Evolutionary conservation across 2,329 filamentous ascomycete species (phyloP).

Genomic region (Huntiella bhutanensis): DNA sequence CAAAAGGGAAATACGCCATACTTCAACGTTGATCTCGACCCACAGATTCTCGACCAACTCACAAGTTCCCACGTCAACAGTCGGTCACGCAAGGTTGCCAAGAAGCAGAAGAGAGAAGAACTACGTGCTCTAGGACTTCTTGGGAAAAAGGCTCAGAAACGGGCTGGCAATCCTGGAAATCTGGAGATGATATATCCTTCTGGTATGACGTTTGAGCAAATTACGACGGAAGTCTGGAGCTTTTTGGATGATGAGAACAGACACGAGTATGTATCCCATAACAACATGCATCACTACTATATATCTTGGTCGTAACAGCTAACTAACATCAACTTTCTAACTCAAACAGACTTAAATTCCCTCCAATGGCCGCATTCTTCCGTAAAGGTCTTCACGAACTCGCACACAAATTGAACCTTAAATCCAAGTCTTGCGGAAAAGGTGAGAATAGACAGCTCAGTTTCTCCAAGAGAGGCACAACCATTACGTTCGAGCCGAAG

Average conservation of each 20-base stretch:
- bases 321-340: conserved; percentile 8
- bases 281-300: background rate
- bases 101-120: conserved; percentile 51
- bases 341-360: conserved; percentile 43
- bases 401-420: conserved; percentile 55
- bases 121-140: conserved; percentile 47
- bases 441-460: conserved; percentile 57
- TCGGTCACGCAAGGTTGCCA: conserved; percentile 49
- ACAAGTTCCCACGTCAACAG: conserved; percentile 46
- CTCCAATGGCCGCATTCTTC: conserved; percentile 64
- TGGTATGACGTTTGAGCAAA: conserved; percentile 26
- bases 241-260: conserved; percentile 47
- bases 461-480: conserved; percentile 28
- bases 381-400: conserved; percentile 68
- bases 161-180: conserved; percentile 40
- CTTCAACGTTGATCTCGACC: conserved; percentile 31
- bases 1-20: conserved; percentile 4
- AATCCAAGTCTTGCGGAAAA: conserved; percentile 64
- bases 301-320: background rate
- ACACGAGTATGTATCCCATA: conserved; percentile 33
- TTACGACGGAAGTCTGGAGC: conserved; percentile 50
- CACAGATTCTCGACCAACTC: conserved; percentile 44
- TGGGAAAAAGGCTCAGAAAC: conserved; percentile 39
- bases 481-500: background rate
- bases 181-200: conserved; percentile 33